A percentile compares a stretch with the other conserved stretches of the same genome.
Evolutionary conservation across 345 rosid species (phyloP).

Genomic region (Mangifera indica): DNA sequence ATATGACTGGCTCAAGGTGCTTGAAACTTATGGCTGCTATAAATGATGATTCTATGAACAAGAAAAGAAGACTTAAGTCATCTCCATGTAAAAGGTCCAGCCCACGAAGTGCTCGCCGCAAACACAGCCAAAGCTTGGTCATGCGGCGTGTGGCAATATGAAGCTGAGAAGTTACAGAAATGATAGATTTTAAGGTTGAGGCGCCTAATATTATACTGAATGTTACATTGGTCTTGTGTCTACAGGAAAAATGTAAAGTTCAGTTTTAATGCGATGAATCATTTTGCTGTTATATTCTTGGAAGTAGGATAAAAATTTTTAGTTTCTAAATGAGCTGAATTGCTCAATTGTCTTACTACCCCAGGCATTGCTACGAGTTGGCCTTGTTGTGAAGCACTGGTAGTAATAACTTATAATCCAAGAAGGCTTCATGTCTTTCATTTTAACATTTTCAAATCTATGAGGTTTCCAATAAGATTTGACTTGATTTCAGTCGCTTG

Average conservation of each 20-base stretch:
- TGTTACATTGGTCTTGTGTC: not conserved
- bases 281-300: not conserved
- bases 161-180: not conserved
- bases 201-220: not conserved
- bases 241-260: slow-evolving; percentile 13
- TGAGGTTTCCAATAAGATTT: too few species aligned
- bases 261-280: not conserved
- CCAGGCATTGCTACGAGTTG: too few species aligned
- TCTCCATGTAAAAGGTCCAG: slow-evolving; percentile 40
- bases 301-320: not conserved
- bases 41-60: slow-evolving; percentile 17
- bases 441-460: too few species aligned
- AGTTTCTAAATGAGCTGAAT: not conserved
- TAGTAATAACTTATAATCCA: too few species aligned
- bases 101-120: slow-evolving; percentile 31
- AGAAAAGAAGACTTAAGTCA: slow-evolving; percentile 30
- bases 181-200: not conserved
- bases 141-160: slow-evolving; percentile 10
- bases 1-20: slow-evolving; percentile 33
- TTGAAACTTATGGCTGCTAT: slow-evolving; percentile 35
- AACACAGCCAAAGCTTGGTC: slow-evolving; percentile 10
- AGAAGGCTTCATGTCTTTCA: too few species aligned
- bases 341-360: too few species aligned
- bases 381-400: too few species aligned
- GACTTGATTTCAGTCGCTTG: too few species aligned